Percentiles rank a stretch among this genome's conserved stretches.
Conservation (phyloP, 139 green algal genomes). For the Picochlorum costavermella region DNA sequence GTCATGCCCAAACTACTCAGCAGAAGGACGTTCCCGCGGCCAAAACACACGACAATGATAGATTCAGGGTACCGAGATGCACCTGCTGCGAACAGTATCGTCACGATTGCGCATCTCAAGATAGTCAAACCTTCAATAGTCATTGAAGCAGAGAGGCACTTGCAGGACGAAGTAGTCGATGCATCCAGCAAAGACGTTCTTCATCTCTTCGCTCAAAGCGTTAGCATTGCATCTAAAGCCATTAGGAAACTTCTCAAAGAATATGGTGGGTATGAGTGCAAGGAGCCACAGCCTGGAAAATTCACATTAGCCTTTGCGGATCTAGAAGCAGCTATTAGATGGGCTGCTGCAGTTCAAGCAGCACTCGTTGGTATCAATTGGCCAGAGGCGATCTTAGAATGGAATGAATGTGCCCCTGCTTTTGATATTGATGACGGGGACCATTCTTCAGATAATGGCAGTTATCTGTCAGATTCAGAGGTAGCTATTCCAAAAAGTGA, state of each 20-base stretch:
- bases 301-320: conserved; percentile 62
- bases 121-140: conserved; percentile 50
- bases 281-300: conserved; percentile 71
- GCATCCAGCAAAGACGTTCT: conserved; percentile 38
- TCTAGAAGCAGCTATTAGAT: conserved; percentile 39
- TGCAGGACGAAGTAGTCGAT: neutral
- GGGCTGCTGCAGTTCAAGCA: conserved; percentile 48
- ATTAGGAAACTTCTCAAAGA: conserved; percentile 52
- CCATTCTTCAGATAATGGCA: neutral
- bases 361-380: conserved; percentile 59
- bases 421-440: conserved; percentile 8
- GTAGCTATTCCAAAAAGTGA: neutral
- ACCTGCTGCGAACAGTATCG: conserved; percentile 36
- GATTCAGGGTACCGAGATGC: conserved; percentile 68
- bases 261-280: conserved; percentile 74
- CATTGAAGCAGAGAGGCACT: conserved; percentile 31
- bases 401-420: conserved; percentile 42
- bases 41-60: conserved; percentile 38
- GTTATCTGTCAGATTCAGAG: neutral
- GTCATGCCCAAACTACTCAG: conserved; percentile 61
- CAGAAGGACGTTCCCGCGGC: conserved; percentile 50
- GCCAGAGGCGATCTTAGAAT: conserved; percentile 46
- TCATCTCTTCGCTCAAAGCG: conserved; percentile 51
- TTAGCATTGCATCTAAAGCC: conserved; percentile 34
- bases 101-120: conserved; percentile 49